Conservation (phyloP, 257 asterid genomes). For the Cinchona pubescens region DNA sequence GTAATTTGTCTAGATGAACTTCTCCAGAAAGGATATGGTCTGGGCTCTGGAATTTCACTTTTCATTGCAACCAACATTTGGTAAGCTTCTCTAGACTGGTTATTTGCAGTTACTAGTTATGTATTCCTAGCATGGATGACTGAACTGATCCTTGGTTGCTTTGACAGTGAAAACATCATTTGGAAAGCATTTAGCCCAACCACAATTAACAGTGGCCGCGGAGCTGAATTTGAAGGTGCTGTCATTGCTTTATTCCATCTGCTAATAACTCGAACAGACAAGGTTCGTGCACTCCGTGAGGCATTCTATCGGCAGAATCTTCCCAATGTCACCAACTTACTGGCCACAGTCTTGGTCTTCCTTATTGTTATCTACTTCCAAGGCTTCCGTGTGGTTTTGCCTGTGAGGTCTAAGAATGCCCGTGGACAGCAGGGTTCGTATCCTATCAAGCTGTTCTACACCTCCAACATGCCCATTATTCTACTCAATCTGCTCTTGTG, state of each 20-base stretch:
- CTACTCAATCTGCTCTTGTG: constrained; percentile 71
- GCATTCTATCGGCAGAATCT: constrained; percentile 75
- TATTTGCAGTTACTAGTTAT: too few species aligned
- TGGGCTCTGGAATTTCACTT: constrained; percentile 65
- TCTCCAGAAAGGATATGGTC: constrained; percentile 70
- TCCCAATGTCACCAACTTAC: constrained; percentile 67
- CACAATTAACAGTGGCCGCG: constrained; percentile 62
- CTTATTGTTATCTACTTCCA: constrained; percentile 63
- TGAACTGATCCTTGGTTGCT: constrained; percentile 4
- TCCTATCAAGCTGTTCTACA: constrained; percentile 68
- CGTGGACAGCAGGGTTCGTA: constrained; percentile 72
- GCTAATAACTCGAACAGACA: constrained; percentile 56
- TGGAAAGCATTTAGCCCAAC: constrained; percentile 79
- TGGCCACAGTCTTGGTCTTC: constrained; percentile 66
- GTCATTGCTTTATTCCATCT: constrained; percentile 62
- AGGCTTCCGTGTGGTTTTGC: constrained; percentile 73
- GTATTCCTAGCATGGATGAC: too few species aligned
- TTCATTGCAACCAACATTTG: constrained; percentile 74
- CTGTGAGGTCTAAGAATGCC: constrained; percentile 59
- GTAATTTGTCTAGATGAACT: constrained; percentile 68
- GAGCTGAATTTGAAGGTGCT: constrained; percentile 75
- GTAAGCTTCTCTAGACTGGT: constrained; percentile 27
- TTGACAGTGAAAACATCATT: constrained; percentile 59
- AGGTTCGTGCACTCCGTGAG: constrained; percentile 65
- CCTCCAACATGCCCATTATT: constrained; percentile 76